Evolutionary conservation across 371 early-diverging fungal genomes (phyloP).

Genomic region (Rhizopus sp.): DNA sequence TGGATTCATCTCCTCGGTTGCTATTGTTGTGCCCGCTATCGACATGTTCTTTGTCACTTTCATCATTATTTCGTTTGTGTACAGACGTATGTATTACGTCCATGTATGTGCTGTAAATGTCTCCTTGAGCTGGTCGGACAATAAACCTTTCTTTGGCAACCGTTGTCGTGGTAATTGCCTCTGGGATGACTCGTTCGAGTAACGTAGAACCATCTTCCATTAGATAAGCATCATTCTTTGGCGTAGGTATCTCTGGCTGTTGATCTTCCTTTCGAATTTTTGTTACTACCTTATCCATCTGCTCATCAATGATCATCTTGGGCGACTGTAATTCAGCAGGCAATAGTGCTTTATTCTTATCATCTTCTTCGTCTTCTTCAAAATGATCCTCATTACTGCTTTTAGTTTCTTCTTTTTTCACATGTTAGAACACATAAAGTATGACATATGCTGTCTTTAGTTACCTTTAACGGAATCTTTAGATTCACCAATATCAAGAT

Average conservation of each 20-base stretch:
- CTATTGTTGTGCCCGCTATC: conserved; percentile 7
- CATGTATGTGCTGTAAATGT: conserved; percentile 40
- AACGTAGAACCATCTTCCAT: conserved; percentile 42
- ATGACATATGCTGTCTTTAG: conserved; percentile 1
- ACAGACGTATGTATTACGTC: conserved; percentile 47
- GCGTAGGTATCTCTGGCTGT: conserved; percentile 8
- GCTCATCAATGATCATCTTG: conserved; percentile 55
- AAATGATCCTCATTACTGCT: conserved; percentile 35
- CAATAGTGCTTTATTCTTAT: conserved; percentile 18
- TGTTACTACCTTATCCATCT: conserved; percentile 49
- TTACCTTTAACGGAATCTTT: conserved; percentile 19
- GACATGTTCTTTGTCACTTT: neutral
- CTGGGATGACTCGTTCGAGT: conserved; percentile 42
- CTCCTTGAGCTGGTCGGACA: conserved; percentile 46
- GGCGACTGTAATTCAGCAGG: conserved; percentile 50
- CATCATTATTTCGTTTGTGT: conserved; percentile 12
- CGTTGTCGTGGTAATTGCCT: conserved; percentile 48
- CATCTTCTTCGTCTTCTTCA: conserved; percentile 44
- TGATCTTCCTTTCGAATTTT: conserved; percentile 28
- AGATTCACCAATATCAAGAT: conserved; percentile 44
- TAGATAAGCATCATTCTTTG: conserved; percentile 35
- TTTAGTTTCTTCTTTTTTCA: neutral
- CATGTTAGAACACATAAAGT: neutral
- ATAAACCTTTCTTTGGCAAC: conserved; percentile 50
- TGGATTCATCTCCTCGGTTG: conserved; percentile 41